These are phyloP conservation scores for Kondoa malvinella DNA, from an alignment of 768 basidiomycete genomes.

Conservation along the genomic window DNA sequence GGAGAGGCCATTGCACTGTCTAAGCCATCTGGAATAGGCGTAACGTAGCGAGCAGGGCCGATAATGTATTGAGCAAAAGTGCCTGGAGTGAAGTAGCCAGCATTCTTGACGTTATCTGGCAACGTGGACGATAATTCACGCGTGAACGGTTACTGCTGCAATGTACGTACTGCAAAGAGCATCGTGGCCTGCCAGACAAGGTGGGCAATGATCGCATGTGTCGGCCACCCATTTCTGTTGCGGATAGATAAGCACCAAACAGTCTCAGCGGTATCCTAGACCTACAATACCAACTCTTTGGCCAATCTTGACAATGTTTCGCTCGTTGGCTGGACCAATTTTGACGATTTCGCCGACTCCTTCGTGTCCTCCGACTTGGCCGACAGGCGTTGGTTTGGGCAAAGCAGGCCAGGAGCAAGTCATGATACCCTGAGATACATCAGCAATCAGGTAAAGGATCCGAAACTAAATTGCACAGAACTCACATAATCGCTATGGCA, in stretches of 20 bases:
- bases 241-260: background rate
- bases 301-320: conserved; percentile 26
- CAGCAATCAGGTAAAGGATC: background rate
- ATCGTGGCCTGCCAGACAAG: conserved; percentile 18
- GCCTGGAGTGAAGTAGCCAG: conserved; percentile 55
- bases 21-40: conserved; percentile 54
- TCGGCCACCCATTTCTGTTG: conserved; percentile 13
- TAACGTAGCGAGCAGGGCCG: conserved; percentile 40
- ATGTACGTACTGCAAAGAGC: conserved; percentile 8
- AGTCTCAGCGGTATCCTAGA: conserved; percentile 18
- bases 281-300: conserved; percentile 16
- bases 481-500: conserved; percentile 9
- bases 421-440: conserved; percentile 6
- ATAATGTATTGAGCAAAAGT: conserved; percentile 23
- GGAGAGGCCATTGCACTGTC: conserved; percentile 40
- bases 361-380: conserved; percentile 5
- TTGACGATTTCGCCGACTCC: conserved; percentile 13
- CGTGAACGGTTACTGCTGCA: too few relatives aligned
- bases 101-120: conserved; percentile 24
- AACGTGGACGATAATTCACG: too few relatives aligned
- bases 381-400: conserved; percentile 9
- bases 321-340: conserved; percentile 7
- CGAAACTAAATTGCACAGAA: background rate
- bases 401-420: conserved; percentile 11
- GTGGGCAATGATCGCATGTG: conserved; percentile 21